These are phyloP conservation scores for Aspergillus egyptiacus DNA, from an alignment of 495 filamentous ascomycete species.

Conservation along the genomic window DNA sequence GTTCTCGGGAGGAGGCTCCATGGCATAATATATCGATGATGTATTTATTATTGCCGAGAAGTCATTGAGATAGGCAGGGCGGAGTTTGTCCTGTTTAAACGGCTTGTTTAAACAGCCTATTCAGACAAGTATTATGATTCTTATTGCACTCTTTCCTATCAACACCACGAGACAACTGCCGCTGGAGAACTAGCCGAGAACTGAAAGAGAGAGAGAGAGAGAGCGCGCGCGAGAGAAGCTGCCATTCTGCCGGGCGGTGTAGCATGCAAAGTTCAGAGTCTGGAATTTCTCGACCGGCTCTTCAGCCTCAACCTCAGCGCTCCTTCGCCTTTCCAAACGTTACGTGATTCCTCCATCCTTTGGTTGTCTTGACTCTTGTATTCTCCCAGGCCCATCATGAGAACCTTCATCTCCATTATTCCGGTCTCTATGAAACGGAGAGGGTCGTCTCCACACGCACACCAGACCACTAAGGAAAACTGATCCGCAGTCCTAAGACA, in stretches of 20 bases:
- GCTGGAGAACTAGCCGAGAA: background rate
- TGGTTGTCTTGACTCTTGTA: background rate
- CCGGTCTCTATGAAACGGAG: background rate
- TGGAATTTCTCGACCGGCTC: background rate
- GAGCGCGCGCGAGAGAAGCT: too few species aligned
- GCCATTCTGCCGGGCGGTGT: background rate
- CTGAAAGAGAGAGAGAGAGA: too few species aligned
- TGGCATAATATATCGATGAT: too few species aligned
- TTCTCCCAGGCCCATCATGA: too few species aligned
- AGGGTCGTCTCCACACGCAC: background rate
- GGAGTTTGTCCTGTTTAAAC: too few species aligned
- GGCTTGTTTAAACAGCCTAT: background rate
- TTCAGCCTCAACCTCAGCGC: background rate
- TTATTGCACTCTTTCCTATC: too few species aligned
- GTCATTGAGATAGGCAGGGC: background rate
- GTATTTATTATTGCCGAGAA: background rate
- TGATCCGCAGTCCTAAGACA: background rate
- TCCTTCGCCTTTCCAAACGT: background rate
- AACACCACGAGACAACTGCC: too few species aligned
- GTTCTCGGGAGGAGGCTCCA: too few species aligned
- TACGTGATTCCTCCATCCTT: background rate
- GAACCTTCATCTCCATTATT: too few species aligned
- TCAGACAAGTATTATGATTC: too few species aligned
- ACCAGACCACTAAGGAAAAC: background rate
- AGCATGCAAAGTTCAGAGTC: background rate